phyloP scores from a whole-genome alignment of 768 basidiomycete genomes.

The Amanita inopinata region DNA sequence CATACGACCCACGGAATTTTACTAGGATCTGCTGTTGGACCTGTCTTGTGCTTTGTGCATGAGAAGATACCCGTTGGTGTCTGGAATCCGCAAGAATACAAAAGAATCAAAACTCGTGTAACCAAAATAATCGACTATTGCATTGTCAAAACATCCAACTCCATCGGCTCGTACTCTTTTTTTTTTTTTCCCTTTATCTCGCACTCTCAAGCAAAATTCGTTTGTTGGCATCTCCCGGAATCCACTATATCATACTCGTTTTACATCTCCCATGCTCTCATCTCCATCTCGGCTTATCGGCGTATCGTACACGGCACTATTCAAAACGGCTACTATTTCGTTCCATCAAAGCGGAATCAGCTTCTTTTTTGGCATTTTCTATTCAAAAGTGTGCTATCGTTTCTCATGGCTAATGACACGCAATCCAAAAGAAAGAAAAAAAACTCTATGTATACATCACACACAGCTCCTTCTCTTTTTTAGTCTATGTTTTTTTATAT shows the following conservation, averaged over 20 bases:
- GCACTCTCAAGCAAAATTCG: background rate
- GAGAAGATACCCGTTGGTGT: constrained; percentile 1
- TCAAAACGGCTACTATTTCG: background rate
- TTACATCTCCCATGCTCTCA: background rate
- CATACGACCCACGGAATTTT: constrained; percentile 3
- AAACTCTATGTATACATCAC: too few relatives aligned
- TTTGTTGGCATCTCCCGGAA: constrained; percentile 1
- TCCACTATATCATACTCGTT: constrained; percentile 3
- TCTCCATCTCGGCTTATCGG: background rate
- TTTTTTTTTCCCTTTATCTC: background rate
- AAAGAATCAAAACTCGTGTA: background rate
- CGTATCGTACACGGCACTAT: constrained; percentile 6
- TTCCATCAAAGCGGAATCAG: background rate
- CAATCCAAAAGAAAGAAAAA: too few relatives aligned
- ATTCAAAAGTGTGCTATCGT: too few relatives aligned
- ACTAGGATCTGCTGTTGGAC: constrained; percentile 5
- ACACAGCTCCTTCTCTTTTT: too few relatives aligned
- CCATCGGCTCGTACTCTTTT: background rate
- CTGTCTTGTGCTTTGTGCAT: background rate
- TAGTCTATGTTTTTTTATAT: too few relatives aligned
- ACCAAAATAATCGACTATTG: too few relatives aligned
- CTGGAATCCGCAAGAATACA: constrained; percentile 3
- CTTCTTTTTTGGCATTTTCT: constrained; percentile 3
- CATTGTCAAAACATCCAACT: constrained; percentile 1
- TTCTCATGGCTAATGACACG: too few relatives aligned